A percentile compares a stretch with the other conserved stretches of the same genome.
Evolutionary conservation across 257 asterid species (phyloP).

Genomic region (Leptodermis oblonga): DNA sequence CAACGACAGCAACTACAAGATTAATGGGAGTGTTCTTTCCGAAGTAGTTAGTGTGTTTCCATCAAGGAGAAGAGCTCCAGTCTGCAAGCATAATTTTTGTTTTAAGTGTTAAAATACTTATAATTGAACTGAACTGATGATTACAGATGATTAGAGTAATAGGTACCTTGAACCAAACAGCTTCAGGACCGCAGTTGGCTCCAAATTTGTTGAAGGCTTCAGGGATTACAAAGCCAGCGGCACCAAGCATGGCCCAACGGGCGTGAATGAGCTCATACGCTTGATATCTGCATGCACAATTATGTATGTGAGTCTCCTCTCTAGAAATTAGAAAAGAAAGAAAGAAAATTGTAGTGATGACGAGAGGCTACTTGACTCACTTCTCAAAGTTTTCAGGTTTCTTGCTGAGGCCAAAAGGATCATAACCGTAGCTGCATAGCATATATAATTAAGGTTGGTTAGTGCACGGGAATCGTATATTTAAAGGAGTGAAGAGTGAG

Average conservation of each 20-base stretch:
- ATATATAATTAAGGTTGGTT: neutral
- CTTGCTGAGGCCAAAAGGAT: conserved; percentile 96
- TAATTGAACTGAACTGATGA: no score
- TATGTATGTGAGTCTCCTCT: neutral
- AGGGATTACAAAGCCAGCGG: conserved; percentile 88
- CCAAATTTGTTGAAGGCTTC: conserved; percentile 98
- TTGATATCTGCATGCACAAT: conserved; percentile 58
- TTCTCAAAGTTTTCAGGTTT: conserved; percentile 85
- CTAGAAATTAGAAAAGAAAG: no score
- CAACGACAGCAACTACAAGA: conserved; percentile 67
- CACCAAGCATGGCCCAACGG: conserved; percentile 99
- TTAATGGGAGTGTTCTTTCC: conserved; percentile 92
- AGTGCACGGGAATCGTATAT: neutral
- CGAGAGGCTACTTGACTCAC: conserved; percentile 32
- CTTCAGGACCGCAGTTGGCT: conserved; percentile 96
- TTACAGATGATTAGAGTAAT: no score
- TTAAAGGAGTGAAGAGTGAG: neutral
- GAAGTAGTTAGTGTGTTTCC: conserved; percentile 87
- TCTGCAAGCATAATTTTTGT: conserved; percentile 42
- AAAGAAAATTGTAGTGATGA: neutral
- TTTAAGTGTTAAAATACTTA: no score
- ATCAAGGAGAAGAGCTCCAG: conserved; percentile 92
- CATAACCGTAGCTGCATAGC: conserved; percentile 88
- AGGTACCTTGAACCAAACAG: conserved; percentile 94
- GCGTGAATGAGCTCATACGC: conserved; percentile 87